phyloP scores from a whole-genome alignment of 73 alveolate genomes.

The Uronychia setigera region DNA sequence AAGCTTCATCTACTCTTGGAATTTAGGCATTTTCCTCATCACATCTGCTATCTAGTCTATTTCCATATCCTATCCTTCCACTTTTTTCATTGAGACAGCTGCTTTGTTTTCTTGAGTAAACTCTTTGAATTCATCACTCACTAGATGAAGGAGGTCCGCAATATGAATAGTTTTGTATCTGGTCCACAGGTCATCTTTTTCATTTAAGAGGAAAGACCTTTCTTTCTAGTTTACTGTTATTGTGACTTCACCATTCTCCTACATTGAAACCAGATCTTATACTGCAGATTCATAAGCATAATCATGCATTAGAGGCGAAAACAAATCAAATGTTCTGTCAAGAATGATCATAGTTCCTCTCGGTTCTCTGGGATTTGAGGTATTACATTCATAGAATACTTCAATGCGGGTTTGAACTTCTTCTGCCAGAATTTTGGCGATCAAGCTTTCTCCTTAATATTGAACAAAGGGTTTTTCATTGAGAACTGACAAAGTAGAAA shows the following conservation, averaged over 20 bases:
- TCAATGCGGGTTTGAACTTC: background rate
- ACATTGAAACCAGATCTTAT: conserved; percentile 59
- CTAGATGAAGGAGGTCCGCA: conserved; percentile 71
- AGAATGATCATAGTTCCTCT: conserved; percentile 75
- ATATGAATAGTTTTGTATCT: conserved; percentile 73
- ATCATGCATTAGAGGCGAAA: conserved; percentile 83
- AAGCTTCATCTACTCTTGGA: conserved; percentile 27
- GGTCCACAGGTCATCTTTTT: conserved; percentile 74
- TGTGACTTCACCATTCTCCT: conserved; percentile 28
- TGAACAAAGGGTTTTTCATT: conserved; percentile 22
- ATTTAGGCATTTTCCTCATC: conserved; percentile 43
- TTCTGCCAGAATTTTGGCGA: background rate
- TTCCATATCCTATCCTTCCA: conserved; percentile 42
- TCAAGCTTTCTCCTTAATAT: background rate
- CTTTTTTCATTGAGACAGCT: conserved; percentile 14
- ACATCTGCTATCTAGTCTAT: conserved; percentile 37
- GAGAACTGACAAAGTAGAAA: conserved; percentile 5
- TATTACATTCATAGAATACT: background rate
- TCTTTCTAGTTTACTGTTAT: conserved; percentile 32
- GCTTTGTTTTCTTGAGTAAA: conserved; percentile 28
- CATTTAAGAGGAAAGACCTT: conserved; percentile 42
- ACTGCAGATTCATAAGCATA: conserved; percentile 68
- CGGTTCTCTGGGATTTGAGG: conserved; percentile 27
- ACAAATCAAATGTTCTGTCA: conserved; percentile 80
- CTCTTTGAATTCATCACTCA: conserved; percentile 56